Base-by-base conservation (phyloP, 2,329 filamentous ascomycete genomes). In the Byssochlamys sp. region DNA sequence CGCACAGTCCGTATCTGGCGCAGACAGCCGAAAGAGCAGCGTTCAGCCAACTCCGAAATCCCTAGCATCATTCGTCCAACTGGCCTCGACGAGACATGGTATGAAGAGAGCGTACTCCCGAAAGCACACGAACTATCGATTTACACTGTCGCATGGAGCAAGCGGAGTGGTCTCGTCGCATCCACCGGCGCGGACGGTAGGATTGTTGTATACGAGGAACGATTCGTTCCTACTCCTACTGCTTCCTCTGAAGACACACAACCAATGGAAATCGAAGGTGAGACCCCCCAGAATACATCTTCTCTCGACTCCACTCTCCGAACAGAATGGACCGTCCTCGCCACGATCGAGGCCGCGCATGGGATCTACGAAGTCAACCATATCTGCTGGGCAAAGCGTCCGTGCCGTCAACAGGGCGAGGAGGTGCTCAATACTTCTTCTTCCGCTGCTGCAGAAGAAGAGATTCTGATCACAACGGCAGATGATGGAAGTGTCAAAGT, bases 301-400 rank as follows among this genome's bases (percentile, higher is more conserved):
- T 31, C 29, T 31, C 10, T 31, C 29, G 61, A 31, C 24, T 56
- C 24, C 56, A 55, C 11, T 24, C 58, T 62, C 54, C 66, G 57
- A 54, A 82, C 81, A 1, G 80, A 82, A 59, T 97, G 94, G 94
- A 78, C 80, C 5, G 73, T 92, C 2, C 68, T 95, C 14, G 83
- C 84, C 0, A 81, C 82, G n/a, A 69, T 88, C 1, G 80, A 86
- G 53, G 86, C 86, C 33, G 89, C 87, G 1, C 94, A 99, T 71
- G 91, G 90, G 0, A 89, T 95, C 2, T 96, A 92, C 68, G 94
- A 99, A 74, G 81, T 97, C 62, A 99, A 99, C 67, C 91, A 96
- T 72, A 82, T 94, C 53, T 85, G 84, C 1, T 99, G 94, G 94
- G 91, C 90, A 63, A 83, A 81, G 65, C 81, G 91, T 58, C 88